Evolutionary conservation across 2,329 filamentous ascomycete species (phyloP).

Genomic region (Lomentospora prolificans): DNA sequence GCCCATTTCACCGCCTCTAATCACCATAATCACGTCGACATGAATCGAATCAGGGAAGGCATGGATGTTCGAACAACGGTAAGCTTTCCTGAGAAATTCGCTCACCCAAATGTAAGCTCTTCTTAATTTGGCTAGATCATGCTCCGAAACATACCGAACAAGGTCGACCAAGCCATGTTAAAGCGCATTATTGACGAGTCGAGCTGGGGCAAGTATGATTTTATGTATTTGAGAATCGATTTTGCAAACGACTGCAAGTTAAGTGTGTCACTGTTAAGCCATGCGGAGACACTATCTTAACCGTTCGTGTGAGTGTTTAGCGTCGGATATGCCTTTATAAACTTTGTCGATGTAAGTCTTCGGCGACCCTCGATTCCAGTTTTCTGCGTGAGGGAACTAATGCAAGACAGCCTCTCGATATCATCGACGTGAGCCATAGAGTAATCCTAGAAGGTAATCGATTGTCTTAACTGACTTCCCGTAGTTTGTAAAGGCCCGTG

Average conservation of each 20-base stretch:
- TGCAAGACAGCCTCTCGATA: slow-evolving; percentile 52
- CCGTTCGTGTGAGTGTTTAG: slow-evolving; percentile 32
- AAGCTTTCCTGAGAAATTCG: slow-evolving; percentile 19
- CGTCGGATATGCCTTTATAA: slow-evolving; percentile 95
- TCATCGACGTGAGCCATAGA: slow-evolving; percentile 63
- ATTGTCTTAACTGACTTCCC: background rate
- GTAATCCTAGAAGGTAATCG: background rate
- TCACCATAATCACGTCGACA: slow-evolving; percentile 54
- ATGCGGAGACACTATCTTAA: slow-evolving; percentile 1
- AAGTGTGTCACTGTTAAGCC: slow-evolving; percentile 30
- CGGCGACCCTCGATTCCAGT: background rate
- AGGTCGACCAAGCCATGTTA: slow-evolving; percentile 66
- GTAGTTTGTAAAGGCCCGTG: slow-evolving; percentile 63
- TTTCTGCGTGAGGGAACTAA: background rate
- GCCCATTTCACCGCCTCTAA: slow-evolving; percentile 36
- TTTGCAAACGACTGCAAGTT: slow-evolving; percentile 80
- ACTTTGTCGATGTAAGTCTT: slow-evolving; percentile 67
- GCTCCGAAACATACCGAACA: slow-evolving; percentile 91
- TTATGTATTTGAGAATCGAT: slow-evolving; percentile 89
- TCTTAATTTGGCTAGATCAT: slow-evolving; percentile 82
- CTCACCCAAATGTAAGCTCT: no score
- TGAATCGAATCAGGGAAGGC: slow-evolving; percentile 50
- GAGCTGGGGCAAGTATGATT: slow-evolving; percentile 78
- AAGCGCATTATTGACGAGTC: slow-evolving; percentile 72
- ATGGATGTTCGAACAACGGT: slow-evolving; percentile 69